Percentiles rank a stretch among this genome's conserved stretches.
These are phyloP conservation scores for Centrapalus pauciflorus DNA, from an alignment of 129 eudicot genomes.

Conservation along the genomic window DNA sequence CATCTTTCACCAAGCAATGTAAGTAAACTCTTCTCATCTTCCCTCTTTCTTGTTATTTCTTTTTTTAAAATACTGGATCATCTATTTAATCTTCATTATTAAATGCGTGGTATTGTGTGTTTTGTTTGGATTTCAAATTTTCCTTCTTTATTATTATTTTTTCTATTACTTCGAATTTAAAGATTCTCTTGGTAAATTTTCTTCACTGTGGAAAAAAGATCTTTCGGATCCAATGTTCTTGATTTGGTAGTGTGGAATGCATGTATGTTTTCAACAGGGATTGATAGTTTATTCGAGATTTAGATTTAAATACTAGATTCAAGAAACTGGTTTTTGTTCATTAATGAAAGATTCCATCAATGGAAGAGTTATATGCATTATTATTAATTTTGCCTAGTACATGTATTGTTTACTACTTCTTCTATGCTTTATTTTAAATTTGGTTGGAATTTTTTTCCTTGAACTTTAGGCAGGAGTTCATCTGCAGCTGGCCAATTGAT, in stretches of 20 bases:
- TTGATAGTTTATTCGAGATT: background rate
- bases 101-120: background rate
- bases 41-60: background rate
- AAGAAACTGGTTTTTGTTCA: conserved; percentile 16
- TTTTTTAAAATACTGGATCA: background rate
- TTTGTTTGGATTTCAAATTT: background rate
- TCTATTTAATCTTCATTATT: background rate
- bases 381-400: conserved; percentile 7
- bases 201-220: conserved; percentile 1
- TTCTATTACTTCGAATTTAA: background rate
- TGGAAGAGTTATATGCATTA: conserved; percentile 9
- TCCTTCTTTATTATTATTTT: background rate
- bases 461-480: conserved; percentile 24
- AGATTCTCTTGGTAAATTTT: background rate
- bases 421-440: conserved; percentile 5
- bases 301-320: background rate
- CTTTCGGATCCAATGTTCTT: background rate
- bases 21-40: conserved; percentile 12
- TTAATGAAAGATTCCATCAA: conserved; percentile 10
- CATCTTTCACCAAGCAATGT: conserved; percentile 15
- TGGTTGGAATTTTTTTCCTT: conserved; percentile 8
- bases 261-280: background rate
- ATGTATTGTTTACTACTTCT: conserved; percentile 9
- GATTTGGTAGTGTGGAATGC: conserved; percentile 19
- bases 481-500: conserved; percentile 4